Base-by-base conservation (phyloP, 1,284 basidiomycete genomes). In the Ganoderma meredithae region DNA sequence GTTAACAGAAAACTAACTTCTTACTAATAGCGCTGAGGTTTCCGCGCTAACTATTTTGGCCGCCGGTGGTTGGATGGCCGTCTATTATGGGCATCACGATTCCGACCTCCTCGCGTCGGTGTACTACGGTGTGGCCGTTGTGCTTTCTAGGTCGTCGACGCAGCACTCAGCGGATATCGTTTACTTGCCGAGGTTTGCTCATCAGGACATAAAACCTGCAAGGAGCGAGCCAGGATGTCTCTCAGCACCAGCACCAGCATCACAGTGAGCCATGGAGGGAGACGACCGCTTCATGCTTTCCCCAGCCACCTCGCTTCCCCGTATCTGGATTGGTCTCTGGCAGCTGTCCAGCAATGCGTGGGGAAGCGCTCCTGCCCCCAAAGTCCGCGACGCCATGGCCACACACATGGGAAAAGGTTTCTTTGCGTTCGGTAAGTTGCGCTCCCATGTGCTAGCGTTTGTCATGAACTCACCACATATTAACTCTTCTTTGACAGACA, bases 341-440 rank as follows among this genome's bases (percentile, higher is more conserved):
- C 92, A 93, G 72, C 84, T 93, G 44, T 92, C 92, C 17, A 88
- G 88, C 74, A 90, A 88, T 56, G 91, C 91, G 0, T 94, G 91
- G 91, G 91, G 92, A n/a, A 90, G 86, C 59, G 90, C 90, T 0
- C 82, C 90, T 1, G 86, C 86, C 2, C 74, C 83, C 27, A 88
- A 85, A 75, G 85, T 93, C 72, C 86, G 88, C 65, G 81, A 86
- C 71, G 88, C 85, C 43, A 93, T 93, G 90, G 80, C 76, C 22
- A 83, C 82, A 43, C 86, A 92, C 75, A 83, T 86, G 67, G 83
- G 86, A n/a, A 79, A 81, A 41, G 92, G 91, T 19, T 93, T 88
- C 74, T 88, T 82, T 63, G 88, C 90, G 40, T 93, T 94, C 79
- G 91, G 91, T 92, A 70, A 68, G 83, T 76, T 17, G 41, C 27